Evolutionary conservation across 306 rosid species (phyloP).

Genomic region (Cucurbita pepo): DNA sequence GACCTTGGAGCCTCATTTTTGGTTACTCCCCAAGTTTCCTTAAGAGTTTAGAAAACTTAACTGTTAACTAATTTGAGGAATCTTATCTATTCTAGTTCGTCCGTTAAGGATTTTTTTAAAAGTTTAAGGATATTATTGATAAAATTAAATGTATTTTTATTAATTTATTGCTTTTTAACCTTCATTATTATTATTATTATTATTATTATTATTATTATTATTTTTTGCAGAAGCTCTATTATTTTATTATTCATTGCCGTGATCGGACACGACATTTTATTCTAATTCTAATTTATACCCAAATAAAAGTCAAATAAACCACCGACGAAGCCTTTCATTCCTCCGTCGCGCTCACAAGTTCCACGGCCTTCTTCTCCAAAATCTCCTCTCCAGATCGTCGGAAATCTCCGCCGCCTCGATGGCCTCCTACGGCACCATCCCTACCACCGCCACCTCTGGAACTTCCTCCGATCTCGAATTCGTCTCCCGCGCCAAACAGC

Average conservation of each 20-base stretch:
- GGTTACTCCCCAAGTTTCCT: too few relatives aligned
- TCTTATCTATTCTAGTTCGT: too few relatives aligned
- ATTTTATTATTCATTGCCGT: neutral
- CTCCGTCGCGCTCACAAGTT: neutral
- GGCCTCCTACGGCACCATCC: constrained; percentile 79
- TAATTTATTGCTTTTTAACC: too few relatives aligned
- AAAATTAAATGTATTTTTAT: too few relatives aligned
- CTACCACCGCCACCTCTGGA: constrained; percentile 32
- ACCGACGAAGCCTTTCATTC: neutral
- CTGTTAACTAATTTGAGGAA: too few relatives aligned
- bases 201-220: neutral
- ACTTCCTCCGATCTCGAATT: constrained; percentile 25
- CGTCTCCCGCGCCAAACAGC: constrained; percentile 51
- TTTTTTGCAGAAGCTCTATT: neutral
- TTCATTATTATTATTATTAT: neutral
- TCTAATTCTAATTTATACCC: neutral
- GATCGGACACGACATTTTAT: neutral
- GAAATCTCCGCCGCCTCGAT: constrained; percentile 7
- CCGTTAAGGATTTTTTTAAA: too few relatives aligned
- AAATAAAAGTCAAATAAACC: neutral
- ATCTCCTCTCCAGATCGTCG: neutral
- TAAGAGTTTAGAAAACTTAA: too few relatives aligned
- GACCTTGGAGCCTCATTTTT: too few relatives aligned
- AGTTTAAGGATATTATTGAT: too few relatives aligned
- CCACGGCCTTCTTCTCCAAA: neutral